phyloP scores from a whole-genome alignment of 306 rosid species.

The Clitoria ternatea region DNA sequence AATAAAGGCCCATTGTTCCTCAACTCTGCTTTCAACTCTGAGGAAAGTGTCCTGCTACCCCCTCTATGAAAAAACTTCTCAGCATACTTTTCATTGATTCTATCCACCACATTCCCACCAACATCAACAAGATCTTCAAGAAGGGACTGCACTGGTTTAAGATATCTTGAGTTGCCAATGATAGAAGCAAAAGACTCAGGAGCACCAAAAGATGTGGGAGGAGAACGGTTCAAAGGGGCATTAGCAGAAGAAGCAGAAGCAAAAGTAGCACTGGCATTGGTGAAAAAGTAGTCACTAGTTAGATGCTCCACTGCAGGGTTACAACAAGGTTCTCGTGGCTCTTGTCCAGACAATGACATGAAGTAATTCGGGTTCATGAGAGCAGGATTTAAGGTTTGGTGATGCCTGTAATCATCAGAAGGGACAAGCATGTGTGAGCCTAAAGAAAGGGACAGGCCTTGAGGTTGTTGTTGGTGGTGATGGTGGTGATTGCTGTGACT shows the following conservation, averaged over 20 bases:
- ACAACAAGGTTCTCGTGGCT: conserved; percentile 41
- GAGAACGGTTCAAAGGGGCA: conserved; percentile 39
- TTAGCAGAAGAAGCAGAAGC: conserved; percentile 53
- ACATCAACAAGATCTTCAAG: conserved; percentile 62
- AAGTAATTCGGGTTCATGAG: conserved; percentile 49
- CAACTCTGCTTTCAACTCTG: conserved; percentile 58
- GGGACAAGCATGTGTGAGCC: conserved; percentile 65
- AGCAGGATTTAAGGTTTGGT: conserved; percentile 33
- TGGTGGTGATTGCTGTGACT: conserved; percentile 43
- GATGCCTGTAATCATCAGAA: conserved; percentile 41
- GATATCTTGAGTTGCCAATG: conserved; percentile 56
- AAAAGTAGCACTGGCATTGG: conserved; percentile 24
- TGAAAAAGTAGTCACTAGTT: conserved; percentile 46
- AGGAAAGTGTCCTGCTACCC: conserved; percentile 46
- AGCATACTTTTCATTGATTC: conserved; percentile 47
- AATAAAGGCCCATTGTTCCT: conserved; percentile 44
- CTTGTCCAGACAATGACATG: conserved; percentile 34
- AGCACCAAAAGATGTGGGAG: conserved; percentile 46
- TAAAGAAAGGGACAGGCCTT: conserved; percentile 73
- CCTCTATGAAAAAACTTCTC: conserved; percentile 53
- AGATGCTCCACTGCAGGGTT: conserved; percentile 37
- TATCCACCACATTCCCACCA: conserved; percentile 49
- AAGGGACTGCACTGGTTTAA: conserved; percentile 65
- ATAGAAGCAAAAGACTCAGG: conserved; percentile 42
- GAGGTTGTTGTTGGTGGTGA: no score